phyloP scores from a whole-genome alignment of 495 filamentous ascomycete genomes.

The Penicillium malachiteum region DNA sequence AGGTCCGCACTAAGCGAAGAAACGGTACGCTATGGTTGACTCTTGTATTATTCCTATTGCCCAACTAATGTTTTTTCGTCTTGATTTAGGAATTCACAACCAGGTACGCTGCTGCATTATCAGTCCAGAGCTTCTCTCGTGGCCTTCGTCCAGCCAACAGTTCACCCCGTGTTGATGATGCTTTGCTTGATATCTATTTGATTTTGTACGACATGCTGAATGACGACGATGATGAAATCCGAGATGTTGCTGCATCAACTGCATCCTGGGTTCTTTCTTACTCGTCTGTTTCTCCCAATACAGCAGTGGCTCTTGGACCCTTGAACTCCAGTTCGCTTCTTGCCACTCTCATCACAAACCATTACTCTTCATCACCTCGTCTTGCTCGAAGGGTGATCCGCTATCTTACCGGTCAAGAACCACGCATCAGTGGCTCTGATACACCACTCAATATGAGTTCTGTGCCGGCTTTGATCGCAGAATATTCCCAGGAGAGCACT shows the following conservation, averaged over 20 bases:
- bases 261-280: constrained; percentile 46
- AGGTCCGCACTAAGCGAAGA: constrained; percentile 43
- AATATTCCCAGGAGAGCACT: constrained; percentile 60
- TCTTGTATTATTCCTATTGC: too few relatives aligned
- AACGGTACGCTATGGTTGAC: constrained; percentile 29
- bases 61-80: background rate
- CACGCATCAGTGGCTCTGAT: constrained; percentile 24
- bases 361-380: constrained; percentile 35
- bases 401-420: constrained; percentile 30
- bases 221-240: constrained; percentile 89
- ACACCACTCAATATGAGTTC: constrained; percentile 18
- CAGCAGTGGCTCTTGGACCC: constrained; percentile 39
- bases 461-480: constrained; percentile 46
- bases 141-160: constrained; percentile 24
- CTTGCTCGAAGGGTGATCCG: constrained; percentile 31
- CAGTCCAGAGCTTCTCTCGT: constrained; percentile 36
- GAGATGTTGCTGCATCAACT: constrained; percentile 59
- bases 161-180: constrained; percentile 26
- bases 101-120: constrained; percentile 54
- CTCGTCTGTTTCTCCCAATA: constrained; percentile 28
- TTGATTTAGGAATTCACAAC: constrained; percentile 71
- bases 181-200: constrained; percentile 48
- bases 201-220: constrained; percentile 64
- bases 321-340: constrained; percentile 49
- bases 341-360: constrained; percentile 38